Evolutionary conservation across 2,329 filamentous ascomycete genomes (phyloP).

Genomic region (Penicillium sp.): DNA sequence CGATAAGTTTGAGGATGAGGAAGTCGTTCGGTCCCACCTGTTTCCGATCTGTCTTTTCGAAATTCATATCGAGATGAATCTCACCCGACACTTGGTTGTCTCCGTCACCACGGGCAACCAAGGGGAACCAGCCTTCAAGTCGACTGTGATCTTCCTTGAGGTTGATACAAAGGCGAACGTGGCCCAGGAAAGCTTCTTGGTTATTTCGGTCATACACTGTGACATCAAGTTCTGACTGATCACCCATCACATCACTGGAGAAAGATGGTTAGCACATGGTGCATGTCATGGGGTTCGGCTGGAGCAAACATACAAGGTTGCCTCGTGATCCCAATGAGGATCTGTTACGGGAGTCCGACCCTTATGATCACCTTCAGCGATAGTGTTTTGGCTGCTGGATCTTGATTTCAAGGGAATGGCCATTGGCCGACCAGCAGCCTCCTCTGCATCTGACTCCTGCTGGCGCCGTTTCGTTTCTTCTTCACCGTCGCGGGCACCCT

Average conservation of each 20-base stretch:
- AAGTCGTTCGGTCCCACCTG: slow-evolving; percentile 95
- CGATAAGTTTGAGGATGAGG: slow-evolving; percentile 91
- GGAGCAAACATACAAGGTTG: slow-evolving; percentile 74
- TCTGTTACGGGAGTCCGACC: slow-evolving; percentile 70
- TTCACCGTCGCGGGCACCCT: slow-evolving; percentile 69
- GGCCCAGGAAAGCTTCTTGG: slow-evolving; percentile 87
- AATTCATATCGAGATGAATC: slow-evolving; percentile 81
- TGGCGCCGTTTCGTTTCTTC: slow-evolving; percentile 62
- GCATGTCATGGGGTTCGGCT: background rate
- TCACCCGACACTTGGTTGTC: slow-evolving; percentile 78
- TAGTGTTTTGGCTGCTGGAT: slow-evolving; percentile 92
- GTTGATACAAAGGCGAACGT: slow-evolving; percentile 77
- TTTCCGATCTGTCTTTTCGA: slow-evolving; percentile 84
- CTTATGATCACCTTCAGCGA: slow-evolving; percentile 64
- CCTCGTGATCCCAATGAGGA: slow-evolving; percentile 94
- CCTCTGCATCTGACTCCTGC: slow-evolving; percentile 64
- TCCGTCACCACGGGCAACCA: slow-evolving; percentile 78
- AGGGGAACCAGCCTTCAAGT: slow-evolving; percentile 80
- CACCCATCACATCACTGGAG: slow-evolving; percentile 83
- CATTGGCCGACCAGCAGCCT: slow-evolving; percentile 77
- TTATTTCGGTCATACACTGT: slow-evolving; percentile 88
- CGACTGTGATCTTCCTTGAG: slow-evolving; percentile 68
- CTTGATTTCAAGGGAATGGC: slow-evolving; percentile 96
- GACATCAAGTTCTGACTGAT: slow-evolving; percentile 85
- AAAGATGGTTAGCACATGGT: slow-evolving; percentile 29